A percentile compares a stretch with the other conserved stretches of the same genome.
These are phyloP conservation scores for Capsaspora owczarzaki DNA, from an alignment of 78 protist species.

Conservation along the genomic window DNA sequence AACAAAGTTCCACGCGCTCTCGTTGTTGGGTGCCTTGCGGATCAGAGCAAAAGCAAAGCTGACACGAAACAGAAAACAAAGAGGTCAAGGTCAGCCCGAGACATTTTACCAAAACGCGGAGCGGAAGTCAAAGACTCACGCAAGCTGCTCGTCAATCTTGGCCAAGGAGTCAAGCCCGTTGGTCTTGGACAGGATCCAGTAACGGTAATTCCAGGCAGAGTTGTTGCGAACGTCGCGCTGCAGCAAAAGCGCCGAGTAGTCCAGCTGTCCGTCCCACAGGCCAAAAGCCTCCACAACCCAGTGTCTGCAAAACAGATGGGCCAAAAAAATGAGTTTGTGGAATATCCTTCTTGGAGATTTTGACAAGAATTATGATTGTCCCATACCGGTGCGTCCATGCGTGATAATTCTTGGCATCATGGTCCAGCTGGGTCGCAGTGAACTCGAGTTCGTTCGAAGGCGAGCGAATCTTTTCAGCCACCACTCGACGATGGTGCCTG, in stretches of 20 bases:
- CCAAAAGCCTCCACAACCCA: slow-evolving; percentile 28
- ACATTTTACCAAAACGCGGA: no score
- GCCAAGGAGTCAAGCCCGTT: no score
- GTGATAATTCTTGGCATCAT: slow-evolving; percentile 86
- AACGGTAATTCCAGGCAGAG: slow-evolving; percentile 88
- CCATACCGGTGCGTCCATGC: slow-evolving; percentile 81
- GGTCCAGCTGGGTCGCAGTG: slow-evolving; percentile 21
- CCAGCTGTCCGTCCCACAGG: slow-evolving; percentile 46
- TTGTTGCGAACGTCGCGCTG: slow-evolving; percentile 70
- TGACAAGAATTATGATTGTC: no score
- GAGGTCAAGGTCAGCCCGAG: no score
- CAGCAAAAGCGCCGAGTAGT: slow-evolving; percentile 43
- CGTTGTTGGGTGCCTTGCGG: slow-evolving; percentile 49
- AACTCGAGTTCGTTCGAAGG: slow-evolving; percentile 46
- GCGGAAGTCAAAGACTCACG: slow-evolving; percentile 27
- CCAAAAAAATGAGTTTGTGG: no score
- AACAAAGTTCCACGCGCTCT: slow-evolving; percentile 54
- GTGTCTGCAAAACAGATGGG: slow-evolving; percentile 30
- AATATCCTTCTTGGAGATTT: no score
- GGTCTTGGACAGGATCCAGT: slow-evolving; percentile 33
- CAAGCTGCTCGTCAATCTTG: neutral
- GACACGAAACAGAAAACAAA: no score
- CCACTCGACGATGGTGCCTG: slow-evolving; percentile 48
- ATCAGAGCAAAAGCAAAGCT: slow-evolving; percentile 14
- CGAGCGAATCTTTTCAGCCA: no score